phyloP scores from a whole-genome alignment of 2,329 filamentous ascomycete species.

The Colletotrichum noveboracense region DNA sequence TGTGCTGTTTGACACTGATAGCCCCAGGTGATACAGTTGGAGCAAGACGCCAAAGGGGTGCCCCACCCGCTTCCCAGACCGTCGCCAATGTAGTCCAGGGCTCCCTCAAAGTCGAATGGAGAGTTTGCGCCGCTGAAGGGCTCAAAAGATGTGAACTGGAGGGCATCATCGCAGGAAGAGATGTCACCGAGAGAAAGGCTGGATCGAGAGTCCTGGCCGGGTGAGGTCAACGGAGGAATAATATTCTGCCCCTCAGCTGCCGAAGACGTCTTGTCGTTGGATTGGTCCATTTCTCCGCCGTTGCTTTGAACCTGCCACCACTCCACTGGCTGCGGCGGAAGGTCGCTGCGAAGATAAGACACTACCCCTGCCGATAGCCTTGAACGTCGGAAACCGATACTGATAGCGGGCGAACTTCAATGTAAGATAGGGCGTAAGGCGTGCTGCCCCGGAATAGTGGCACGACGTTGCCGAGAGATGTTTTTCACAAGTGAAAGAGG shows the following conservation, averaged over 20 bases:
- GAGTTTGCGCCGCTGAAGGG: slow-evolving; percentile 3
- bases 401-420: background rate
- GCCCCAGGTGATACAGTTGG: slow-evolving; percentile 15
- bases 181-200: background rate
- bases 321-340: background rate
- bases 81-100: background rate
- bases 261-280: background rate
- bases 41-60: background rate
- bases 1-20: background rate
- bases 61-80: background rate
- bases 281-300: background rate
- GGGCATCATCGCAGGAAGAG: background rate
- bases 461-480: background rate
- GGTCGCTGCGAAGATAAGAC: background rate
- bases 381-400: background rate
- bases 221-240: background rate
- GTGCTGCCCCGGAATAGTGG: background rate
- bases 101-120: background rate
- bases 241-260: background rate
- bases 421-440: background rate
- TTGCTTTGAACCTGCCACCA: background rate
- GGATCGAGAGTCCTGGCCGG: background rate
- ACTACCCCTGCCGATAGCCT: background rate
- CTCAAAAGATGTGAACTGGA: background rate
- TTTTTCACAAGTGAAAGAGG: background rate